phyloP scores from a whole-genome alignment of 83 land plant genomes.

The Picea engelmannii region DNA sequence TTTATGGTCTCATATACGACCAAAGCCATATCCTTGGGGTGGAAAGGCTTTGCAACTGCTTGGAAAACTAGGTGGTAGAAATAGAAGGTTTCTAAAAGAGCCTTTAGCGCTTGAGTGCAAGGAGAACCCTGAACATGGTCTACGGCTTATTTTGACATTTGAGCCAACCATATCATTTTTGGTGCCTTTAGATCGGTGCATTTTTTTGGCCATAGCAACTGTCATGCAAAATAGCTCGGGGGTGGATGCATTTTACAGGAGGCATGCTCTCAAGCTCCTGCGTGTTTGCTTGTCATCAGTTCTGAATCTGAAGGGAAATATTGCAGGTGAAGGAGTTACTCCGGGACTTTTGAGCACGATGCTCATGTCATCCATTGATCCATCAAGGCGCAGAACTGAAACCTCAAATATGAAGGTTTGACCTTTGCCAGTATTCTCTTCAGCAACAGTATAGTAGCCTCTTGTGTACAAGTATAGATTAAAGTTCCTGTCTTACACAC shows the following conservation, averaged over 20 bases:
- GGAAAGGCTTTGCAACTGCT: slow-evolving; percentile 88
- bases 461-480: neutral
- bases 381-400: slow-evolving; percentile 79
- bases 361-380: slow-evolving; percentile 75
- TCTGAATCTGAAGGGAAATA: slow-evolving; percentile 85
- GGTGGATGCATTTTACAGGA: slow-evolving; percentile 83
- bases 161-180: slow-evolving; percentile 95
- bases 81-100: slow-evolving; percentile 93
- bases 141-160: slow-evolving; percentile 94
- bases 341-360: slow-evolving; percentile 70
- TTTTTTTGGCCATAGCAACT: slow-evolving; percentile 84
- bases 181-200: slow-evolving; percentile 96
- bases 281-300: slow-evolving; percentile 90
- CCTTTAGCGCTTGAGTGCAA: slow-evolving; percentile 96
- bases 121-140: slow-evolving; percentile 98
- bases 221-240: slow-evolving; percentile 68
- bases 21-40: slow-evolving; percentile 94
- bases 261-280: slow-evolving; percentile 89
- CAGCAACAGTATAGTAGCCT: neutral
- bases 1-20: slow-evolving; percentile 96
- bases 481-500: no score
- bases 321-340: slow-evolving; percentile 73
- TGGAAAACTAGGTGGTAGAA: slow-evolving; percentile 97
- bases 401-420: slow-evolving; percentile 81
- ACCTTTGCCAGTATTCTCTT: neutral